Evolutionary conservation across 192 early-diverging fungal species (phyloP).

Genomic region (Neocallimastix lanati): DNA sequence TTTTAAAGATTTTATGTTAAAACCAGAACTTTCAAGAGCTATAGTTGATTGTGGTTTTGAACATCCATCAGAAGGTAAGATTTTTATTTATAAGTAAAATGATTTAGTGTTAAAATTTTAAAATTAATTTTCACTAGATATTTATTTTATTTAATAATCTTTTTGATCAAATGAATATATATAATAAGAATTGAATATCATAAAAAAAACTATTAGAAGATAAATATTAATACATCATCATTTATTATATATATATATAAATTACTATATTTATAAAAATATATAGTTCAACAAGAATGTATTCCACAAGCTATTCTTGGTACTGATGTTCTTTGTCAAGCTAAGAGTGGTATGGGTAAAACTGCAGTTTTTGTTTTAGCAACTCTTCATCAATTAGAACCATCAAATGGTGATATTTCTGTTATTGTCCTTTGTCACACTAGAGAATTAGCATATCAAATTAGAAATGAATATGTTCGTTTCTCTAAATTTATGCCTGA

Average conservation of each 20-base stretch:
- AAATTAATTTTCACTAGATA: background rate
- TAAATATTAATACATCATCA: constrained; percentile 3
- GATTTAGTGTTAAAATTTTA: constrained; percentile 8
- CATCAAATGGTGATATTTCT: constrained; percentile 41
- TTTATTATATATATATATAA: no score
- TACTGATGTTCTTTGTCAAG: constrained; percentile 94
- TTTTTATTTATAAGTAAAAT: background rate
- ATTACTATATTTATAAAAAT: constrained; percentile 8
- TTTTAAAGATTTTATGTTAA: constrained; percentile 93
- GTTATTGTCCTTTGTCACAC: constrained; percentile 95
- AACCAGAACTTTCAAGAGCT: constrained; percentile 83
- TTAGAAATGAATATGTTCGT: constrained; percentile 88
- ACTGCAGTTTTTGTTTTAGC: constrained; percentile 95
- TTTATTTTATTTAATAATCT: background rate
- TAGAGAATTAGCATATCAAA: constrained; percentile 94
- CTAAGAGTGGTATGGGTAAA: constrained; percentile 97
- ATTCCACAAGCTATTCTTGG: constrained; percentile 93
- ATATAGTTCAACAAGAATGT: constrained; percentile 87
- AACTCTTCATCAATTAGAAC: constrained; percentile 81
- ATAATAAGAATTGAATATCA: no score
- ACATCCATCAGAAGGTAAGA: constrained; percentile 82
- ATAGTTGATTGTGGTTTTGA: constrained; percentile 98
- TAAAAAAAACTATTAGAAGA: background rate
- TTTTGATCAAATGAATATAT: constrained; percentile 8
- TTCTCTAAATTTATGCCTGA: constrained; percentile 92